phyloP scores from a whole-genome alignment of 148 eudicot species.

The Vaccinium myrtillus region DNA sequence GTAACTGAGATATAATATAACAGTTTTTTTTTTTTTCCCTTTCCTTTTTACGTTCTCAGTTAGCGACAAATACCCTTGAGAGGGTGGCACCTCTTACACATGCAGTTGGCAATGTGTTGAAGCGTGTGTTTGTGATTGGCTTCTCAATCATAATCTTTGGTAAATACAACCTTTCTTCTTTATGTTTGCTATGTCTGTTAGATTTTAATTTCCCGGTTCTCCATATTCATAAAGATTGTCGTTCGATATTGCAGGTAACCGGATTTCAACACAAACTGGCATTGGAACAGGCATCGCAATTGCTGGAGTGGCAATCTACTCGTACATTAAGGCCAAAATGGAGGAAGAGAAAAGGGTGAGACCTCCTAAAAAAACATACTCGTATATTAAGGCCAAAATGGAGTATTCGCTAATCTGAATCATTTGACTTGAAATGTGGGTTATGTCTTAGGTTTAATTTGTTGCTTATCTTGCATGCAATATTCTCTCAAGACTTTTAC shows the following conservation, averaged over 20 bases:
- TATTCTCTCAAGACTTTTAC: neutral
- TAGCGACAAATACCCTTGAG: conserved; percentile 97
- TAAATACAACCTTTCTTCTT: conserved; percentile 25
- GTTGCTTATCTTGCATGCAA: neutral
- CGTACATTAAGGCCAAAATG: conserved; percentile 91
- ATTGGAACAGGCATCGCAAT: conserved; percentile 93
- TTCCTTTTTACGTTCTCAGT: conserved; percentile 39
- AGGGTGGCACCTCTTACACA: conserved; percentile 99
- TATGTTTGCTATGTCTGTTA: neutral
- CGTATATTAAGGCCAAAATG: conserved; percentile 90
- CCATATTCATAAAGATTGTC: neutral
- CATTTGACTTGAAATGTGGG: neutral
- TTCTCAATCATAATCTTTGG: conserved; percentile 90
- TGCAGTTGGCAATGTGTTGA: conserved; percentile 97
- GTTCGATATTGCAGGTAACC: conserved; percentile 59
- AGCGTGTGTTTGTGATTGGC: conserved; percentile 98
- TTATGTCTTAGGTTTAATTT: neutral
- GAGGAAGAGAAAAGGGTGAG: conserved; percentile 98
- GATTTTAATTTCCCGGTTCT: neutral
- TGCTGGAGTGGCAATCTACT: conserved; percentile 94
- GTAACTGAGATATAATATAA: neutral
- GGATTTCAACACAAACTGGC: conserved; percentile 92
- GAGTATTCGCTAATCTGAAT: conserved; percentile 26
- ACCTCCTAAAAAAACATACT: conserved; percentile 26
- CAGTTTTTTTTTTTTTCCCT: neutral